Percentiles rank a stretch among this genome's conserved stretches.
Evolutionary conservation across 805 yeast genomes (phyloP).

Genomic region (Tetrapisispora arboricola): DNA sequence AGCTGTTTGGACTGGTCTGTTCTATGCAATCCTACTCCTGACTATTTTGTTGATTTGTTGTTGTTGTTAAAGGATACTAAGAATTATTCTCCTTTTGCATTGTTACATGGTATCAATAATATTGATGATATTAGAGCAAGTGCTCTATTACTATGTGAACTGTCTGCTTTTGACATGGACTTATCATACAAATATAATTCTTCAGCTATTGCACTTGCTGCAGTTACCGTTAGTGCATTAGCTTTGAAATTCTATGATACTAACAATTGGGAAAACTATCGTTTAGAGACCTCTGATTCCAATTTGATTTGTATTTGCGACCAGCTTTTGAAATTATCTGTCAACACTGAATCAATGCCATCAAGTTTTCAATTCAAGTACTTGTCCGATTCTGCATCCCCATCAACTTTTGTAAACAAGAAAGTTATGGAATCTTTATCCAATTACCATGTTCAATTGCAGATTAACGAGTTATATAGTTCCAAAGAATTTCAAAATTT

Average conservation of each 20-base stretch:
- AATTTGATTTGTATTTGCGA: slow-evolving; percentile 16
- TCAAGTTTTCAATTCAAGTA: slow-evolving; percentile 27
- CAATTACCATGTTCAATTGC: slow-evolving; percentile 14
- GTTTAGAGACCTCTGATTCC: slow-evolving; percentile 18
- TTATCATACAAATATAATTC: slow-evolving; percentile 41
- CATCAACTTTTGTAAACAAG: slow-evolving; percentile 2
- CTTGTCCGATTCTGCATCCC: slow-evolving; percentile 7
- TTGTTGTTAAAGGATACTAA: slow-evolving; percentile 21
- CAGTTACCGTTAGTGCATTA: slow-evolving; percentile 37
- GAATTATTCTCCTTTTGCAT: slow-evolving; percentile 10
- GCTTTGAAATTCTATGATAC: slow-evolving; percentile 31
- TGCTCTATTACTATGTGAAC: slow-evolving; percentile 54
- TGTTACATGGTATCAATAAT: slow-evolving; percentile 7
- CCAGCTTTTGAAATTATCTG: slow-evolving; percentile 14
- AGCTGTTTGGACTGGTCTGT: slow-evolving; percentile 57
- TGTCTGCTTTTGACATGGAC: slow-evolving; percentile 52
- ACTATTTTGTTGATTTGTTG: slow-evolving; percentile 50
- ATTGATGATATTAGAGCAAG: slow-evolving; percentile 43
- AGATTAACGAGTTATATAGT: slow-evolving; percentile 16
- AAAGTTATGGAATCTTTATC: slow-evolving; percentile 12
- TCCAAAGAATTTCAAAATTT: slow-evolving; percentile 18
- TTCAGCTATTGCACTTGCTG: slow-evolving; percentile 41
- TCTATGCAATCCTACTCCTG: slow-evolving; percentile 47
- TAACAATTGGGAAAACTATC: slow-evolving; percentile 14
- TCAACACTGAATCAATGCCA: slow-evolving; percentile 17